Base-by-base conservation (phyloP, 192 early-diverging fungal genomes). In the Mortierella alpina region DNA sequence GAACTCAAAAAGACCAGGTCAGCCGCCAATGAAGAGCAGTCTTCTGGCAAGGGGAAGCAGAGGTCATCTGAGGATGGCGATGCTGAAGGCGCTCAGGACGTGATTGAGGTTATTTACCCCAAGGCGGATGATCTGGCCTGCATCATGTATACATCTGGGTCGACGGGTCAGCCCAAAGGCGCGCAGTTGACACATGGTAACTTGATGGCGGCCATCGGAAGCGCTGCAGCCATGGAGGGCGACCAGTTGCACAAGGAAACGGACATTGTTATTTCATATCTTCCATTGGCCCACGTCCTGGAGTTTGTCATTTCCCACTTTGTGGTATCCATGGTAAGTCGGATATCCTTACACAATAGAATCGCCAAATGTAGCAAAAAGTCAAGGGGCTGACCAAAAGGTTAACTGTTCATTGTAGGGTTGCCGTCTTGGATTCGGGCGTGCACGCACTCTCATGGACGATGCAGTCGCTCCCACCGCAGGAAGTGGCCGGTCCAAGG, bases 151-250 rank as follows among this genome's bases (percentile, higher is more conserved):
- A 93, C 93, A 11, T 83, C 79, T 59, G 88, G 93, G 17, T 89
- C 88, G 22, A 94, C 93, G 53, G 93, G 93, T n/a, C 83, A 73
- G n/a, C 93, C 93, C 39, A 94, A 94, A 66, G 93, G 93, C 56
- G 92, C 91, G 31, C 75, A 89, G 65, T 68, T 94, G 31, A 87
- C 87, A 8, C 92, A 94, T 70, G 71, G 80, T 5, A 92, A 92
- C 66, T 79, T 93, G 48, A 87, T 92, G 60, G 90, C 92, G 9
- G 84, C 84, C 22, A 72, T 87, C 18, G 84, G 79, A 51, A 82
- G 83, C 66, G 86, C 82, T 4, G 55, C 77, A 2, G 60, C 63
- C 20, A 49, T 79, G 58, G 76, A 55, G 8, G 69, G 69, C 13
- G 80, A 82, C 41, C 64, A 62, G 10, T 12, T 87, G 2, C 18